A percentile compares a stretch with the other conserved stretches of the same genome.
These are phyloP conservation scores for Pulicaria dysenterica DNA, from an alignment of 129 eudicot genomes.

Conservation along the genomic window DNA sequence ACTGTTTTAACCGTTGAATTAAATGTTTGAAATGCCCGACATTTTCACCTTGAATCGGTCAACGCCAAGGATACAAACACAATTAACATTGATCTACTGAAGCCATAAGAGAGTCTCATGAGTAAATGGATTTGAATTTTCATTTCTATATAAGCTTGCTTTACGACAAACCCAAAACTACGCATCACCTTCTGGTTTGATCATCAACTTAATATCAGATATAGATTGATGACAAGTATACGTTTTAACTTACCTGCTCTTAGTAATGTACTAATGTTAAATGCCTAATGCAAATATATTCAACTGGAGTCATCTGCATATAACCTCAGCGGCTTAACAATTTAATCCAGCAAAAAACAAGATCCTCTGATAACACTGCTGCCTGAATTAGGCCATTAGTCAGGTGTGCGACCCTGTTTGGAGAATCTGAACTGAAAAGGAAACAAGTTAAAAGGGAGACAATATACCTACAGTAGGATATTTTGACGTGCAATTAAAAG, in stretches of 20 bases:
- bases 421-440: conserved; percentile 12
- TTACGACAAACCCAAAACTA: conserved; percentile 10
- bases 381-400: neutral
- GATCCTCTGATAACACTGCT: neutral
- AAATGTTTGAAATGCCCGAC: no score
- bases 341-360: neutral
- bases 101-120: neutral
- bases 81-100: neutral
- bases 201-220: conserved; percentile 16
- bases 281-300: neutral
- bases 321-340: neutral
- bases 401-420: neutral
- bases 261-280: conserved; percentile 7
- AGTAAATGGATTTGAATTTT: neutral
- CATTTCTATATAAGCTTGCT: conserved; percentile 9
- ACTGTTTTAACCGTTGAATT: no score
- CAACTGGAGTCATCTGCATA: neutral
- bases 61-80: neutral
- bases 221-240: conserved; percentile 16
- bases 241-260: conserved; percentile 26
- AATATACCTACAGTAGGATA: neutral
- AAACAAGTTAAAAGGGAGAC: conserved; percentile 6
- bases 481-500: neutral
- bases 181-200: conserved; percentile 6
- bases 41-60: neutral